Evolutionary conservation across 2,329 filamentous ascomycete genomes (phyloP).

Genomic region (Cercospora nicotianae): DNA sequence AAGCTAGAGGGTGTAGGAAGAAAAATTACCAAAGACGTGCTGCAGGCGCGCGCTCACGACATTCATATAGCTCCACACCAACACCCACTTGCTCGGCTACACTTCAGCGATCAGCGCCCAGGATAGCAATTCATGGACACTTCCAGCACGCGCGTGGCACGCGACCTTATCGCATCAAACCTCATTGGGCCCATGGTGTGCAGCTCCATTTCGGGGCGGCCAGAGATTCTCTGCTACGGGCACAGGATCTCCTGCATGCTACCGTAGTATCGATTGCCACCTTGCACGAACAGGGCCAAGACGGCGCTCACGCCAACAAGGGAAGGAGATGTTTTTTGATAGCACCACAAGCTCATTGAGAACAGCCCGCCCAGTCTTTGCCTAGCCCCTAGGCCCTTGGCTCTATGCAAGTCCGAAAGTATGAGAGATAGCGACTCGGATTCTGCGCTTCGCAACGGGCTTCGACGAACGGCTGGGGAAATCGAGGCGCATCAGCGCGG

Average conservation of each 20-base stretch:
- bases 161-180: slow-evolving; percentile 22
- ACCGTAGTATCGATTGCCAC: slow-evolving; percentile 23
- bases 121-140: slow-evolving; percentile 15
- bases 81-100: not conserved
- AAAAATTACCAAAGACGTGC: not conserved
- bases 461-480: not conserved
- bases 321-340: slow-evolving; percentile 24
- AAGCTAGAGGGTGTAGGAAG: not conserved
- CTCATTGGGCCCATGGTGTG: slow-evolving; percentile 10
- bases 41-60: slow-evolving; percentile 6
- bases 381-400: slow-evolving; percentile 3
- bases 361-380: not conserved
- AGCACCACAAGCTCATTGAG: slow-evolving; percentile 13
- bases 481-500: not conserved
- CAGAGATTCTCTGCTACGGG: slow-evolving; percentile 1
- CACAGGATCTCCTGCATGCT: slow-evolving; percentile 18
- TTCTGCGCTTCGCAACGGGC: slow-evolving; percentile 3
- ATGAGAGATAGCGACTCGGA: not conserved
- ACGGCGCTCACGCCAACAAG: slow-evolving; percentile 23
- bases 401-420: not conserved
- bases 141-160: slow-evolving; percentile 24
- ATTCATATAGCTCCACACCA: slow-evolving; percentile 13
- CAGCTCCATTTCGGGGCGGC: not conserved
- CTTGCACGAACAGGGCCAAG: slow-evolving; percentile 21
- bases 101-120: slow-evolving; percentile 21